phyloP scores from a whole-genome alignment of 2,329 filamentous ascomycete genomes.

The Diaporthe citri region DNA sequence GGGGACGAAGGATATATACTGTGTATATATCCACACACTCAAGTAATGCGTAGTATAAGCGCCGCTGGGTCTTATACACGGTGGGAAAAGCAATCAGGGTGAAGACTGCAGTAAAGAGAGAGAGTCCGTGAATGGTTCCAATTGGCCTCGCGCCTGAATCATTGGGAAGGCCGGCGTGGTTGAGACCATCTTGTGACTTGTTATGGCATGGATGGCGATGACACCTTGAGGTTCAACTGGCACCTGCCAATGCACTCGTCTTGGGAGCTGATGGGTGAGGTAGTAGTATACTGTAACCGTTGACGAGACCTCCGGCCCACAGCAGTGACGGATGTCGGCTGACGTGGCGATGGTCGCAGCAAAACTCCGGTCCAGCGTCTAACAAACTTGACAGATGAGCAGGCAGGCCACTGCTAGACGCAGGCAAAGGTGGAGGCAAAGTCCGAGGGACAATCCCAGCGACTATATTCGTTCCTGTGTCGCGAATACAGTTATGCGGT shows the following conservation, averaged over 20 bases:
- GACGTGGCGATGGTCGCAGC: slow-evolving; percentile 3
- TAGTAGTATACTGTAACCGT: neutral
- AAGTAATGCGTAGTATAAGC: slow-evolving; percentile 11
- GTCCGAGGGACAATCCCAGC: too few relatives aligned
- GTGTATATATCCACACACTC: neutral
- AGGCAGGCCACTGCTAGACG: neutral
- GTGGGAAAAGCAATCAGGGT: neutral
- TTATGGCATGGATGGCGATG: slow-evolving; percentile 10
- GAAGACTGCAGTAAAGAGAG: neutral
- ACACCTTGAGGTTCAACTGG: neutral
- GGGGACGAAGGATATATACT: neutral
- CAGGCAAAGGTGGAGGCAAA: neutral
- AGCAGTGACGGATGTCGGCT: slow-evolving; percentile 2
- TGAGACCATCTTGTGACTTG: slow-evolving; percentile 18
- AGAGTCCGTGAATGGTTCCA: neutral
- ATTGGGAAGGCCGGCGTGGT: neutral
- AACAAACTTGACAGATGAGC: neutral
- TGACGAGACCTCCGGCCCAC: neutral
- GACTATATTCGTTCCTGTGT: neutral
- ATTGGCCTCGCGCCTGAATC: slow-evolving; percentile 23
- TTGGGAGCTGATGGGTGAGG: neutral
- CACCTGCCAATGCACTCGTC: slow-evolving; percentile 1
- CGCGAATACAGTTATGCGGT: neutral
- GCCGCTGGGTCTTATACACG: slow-evolving; percentile 23
- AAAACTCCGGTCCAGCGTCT: neutral